These are phyloP conservation scores for Phaffia tasmanica DNA, from an alignment of 768 basidiomycete species.

Conservation along the genomic window DNA sequence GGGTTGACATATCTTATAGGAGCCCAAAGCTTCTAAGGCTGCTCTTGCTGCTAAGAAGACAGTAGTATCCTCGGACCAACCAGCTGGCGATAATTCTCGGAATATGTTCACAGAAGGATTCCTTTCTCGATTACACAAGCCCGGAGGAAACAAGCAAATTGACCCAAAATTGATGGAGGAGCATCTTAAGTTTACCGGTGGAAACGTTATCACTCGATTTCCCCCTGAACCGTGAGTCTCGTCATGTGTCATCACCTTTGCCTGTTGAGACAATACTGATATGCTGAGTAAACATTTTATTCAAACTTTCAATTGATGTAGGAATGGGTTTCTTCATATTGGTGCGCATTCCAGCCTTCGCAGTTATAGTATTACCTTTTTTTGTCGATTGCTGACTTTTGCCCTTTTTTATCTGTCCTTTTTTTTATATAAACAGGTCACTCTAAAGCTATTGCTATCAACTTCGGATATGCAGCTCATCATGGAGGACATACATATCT, in stretches of 20 bases:
- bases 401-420: neutral
- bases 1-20: slow-evolving; percentile 11
- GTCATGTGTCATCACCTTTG: neutral
- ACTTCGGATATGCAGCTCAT: slow-evolving; percentile 96
- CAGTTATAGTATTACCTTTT: neutral
- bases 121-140: slow-evolving; percentile 79
- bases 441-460: slow-evolving; percentile 95
- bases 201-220: slow-evolving; percentile 86
- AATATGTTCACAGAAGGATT: slow-evolving; percentile 89
- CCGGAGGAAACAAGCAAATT: slow-evolving; percentile 85
- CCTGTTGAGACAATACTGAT: neutral
- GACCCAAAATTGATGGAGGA: slow-evolving; percentile 62
- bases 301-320: neutral
- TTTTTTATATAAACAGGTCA: slow-evolving; percentile 67
- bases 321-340: slow-evolving; percentile 72
- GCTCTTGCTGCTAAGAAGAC: slow-evolving; percentile 7
- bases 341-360: slow-evolving; percentile 27
- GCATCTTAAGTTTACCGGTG: slow-evolving; percentile 68
- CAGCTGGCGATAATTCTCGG: slow-evolving; percentile 25
- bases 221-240: slow-evolving; percentile 68
- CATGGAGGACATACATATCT: slow-evolving; percentile 86
- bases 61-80: slow-evolving; percentile 37
- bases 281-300: neutral
- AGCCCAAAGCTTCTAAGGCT: slow-evolving; percentile 26
- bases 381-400: neutral